Percentiles rank a stretch among this genome's conserved stretches.
Evolutionary conservation across 495 filamentous ascomycete species (phyloP).

Genomic region (Tuber calosporum): DNA sequence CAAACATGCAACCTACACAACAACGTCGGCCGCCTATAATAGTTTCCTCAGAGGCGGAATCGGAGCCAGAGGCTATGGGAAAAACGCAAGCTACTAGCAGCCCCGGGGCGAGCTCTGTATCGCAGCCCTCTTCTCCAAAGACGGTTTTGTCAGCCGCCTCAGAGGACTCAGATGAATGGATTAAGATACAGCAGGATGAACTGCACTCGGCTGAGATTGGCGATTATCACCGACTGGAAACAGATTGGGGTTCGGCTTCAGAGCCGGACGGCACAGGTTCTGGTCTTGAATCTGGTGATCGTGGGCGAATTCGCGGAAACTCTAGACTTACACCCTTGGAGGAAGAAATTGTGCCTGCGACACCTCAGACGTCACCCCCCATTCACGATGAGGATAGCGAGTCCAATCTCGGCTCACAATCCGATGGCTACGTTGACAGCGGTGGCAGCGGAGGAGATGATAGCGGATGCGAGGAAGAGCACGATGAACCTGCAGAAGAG

Average conservation of each 20-base stretch:
- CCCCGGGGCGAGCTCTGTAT: not conserved
- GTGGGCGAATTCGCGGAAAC: not conserved
- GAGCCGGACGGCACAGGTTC: not conserved
- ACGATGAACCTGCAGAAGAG: not conserved
- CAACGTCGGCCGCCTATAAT: slow-evolving; percentile 31
- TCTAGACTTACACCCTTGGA: not conserved
- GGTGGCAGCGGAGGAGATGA: not conserved
- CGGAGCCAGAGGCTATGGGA: slow-evolving; percentile 10
- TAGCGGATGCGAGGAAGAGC: slow-evolving; percentile 4
- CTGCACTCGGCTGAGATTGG: not conserved
- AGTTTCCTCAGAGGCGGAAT: slow-evolving; percentile 30
- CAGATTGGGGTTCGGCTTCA: not conserved
- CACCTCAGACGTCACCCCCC: not conserved
- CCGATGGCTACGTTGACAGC: not conserved
- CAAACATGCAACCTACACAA: not conserved
- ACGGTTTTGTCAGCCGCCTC: not conserved
- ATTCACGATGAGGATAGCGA: not conserved
- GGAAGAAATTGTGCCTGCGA: not conserved
- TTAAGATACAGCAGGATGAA: not conserved
- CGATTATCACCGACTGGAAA: not conserved
- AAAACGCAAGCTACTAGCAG: not conserved
- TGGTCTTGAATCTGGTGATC: not conserved
- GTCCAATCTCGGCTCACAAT: not conserved
- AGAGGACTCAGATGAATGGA: not conserved
- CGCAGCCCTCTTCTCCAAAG: not conserved